Evolutionary conservation across 805 yeast genomes (phyloP), one percentile per base, ranked within the genome.

Genomic region (Nakazawaea sp.): DNA sequence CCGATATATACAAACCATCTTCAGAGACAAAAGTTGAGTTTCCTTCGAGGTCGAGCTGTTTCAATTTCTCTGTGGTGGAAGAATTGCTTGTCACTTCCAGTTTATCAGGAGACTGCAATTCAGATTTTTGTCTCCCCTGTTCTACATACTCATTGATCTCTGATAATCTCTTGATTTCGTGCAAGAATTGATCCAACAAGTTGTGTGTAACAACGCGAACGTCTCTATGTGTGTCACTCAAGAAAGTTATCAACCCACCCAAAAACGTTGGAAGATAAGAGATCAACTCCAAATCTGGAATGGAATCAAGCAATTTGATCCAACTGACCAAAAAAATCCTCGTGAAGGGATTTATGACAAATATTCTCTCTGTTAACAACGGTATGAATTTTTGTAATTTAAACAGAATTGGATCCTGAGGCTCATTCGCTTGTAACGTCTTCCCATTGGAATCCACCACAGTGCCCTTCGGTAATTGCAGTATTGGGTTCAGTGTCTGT

Each of bases 251-350:
- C 43, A 90, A 62, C 0, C 92, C 96, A 33, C 88, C 92, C 27
- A 92, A 64, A 53, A 92, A 87, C 27, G 89, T 83, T 1, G 98
- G 96, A 33, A 92, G 64, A 53, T 83, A 92, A 0, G 94, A 74
- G 15, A 92, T 77, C 41, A 92, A 64, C 49, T 90, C 96, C 37
- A 90, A 65, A 36, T 90, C 94, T 0, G 98, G 97, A 6, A 89
- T 86, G 9, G 92, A 87, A 57, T 90, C 92, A 33, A 92, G 66
- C n/a, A 92, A 72, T 45, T 87, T 82, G 33, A 92, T 70, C 98
- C 98, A 92, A 35, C 94, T 85, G 10, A 92, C 90, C 40, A 92
- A 63, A 51, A 92, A 92, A 62, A 87, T 81, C 46, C 96, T 71
- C 0, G 97, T 88, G 51, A 83, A 85, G 1, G 97, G 96, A 49